Percentiles rank a stretch among this genome's conserved stretches.
phyloP scores from a whole-genome alignment of 2,329 filamentous ascomycete species.

The Trichoderma asperellum region DNA sequence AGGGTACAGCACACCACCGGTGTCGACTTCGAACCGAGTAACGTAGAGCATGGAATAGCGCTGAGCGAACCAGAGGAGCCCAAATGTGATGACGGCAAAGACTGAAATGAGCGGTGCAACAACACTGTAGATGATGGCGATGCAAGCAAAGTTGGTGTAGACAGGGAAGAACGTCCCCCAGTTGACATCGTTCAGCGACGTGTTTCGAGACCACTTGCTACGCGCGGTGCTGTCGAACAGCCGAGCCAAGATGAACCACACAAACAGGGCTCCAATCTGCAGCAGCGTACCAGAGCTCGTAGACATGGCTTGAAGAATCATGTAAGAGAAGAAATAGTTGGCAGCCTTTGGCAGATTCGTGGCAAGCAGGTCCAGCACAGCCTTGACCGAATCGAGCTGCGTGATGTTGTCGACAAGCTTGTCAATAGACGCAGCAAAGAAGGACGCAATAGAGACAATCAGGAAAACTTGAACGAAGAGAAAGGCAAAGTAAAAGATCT shows the following conservation, averaged over 20 bases:
- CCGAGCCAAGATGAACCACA: conserved; percentile 81
- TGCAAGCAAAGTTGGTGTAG: conserved; percentile 95
- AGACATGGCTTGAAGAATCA: conserved; percentile 90
- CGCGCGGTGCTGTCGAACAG: conserved; percentile 80
- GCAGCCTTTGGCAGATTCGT: conserved; percentile 80
- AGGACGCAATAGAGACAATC: conserved; percentile 83
- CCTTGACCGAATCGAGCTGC: conserved; percentile 57
- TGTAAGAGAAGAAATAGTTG: conserved; percentile 99
- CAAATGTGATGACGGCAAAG: conserved; percentile 92
- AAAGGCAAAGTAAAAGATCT: conserved; percentile 91
- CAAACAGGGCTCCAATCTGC: conserved; percentile 76
- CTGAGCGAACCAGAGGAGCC: conserved; percentile 89
- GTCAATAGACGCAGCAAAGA: conserved; percentile 66
- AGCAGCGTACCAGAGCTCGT: conserved; percentile 87
- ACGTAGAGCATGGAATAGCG: conserved; percentile 98
- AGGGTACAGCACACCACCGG: conserved; percentile 89
- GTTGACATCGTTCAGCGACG: conserved; percentile 72
- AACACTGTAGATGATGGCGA: conserved; percentile 85
- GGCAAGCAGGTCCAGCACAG: conserved; percentile 73
- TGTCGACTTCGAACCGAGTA: conserved; percentile 85
- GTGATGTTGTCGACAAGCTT: conserved; percentile 60
- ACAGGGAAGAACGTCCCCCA: conserved; percentile 97
- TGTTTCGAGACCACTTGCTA: conserved; percentile 85
- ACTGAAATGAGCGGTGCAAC: conserved; percentile 88
- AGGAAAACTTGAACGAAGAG: conserved; percentile 94